phyloP scores from a whole-genome alignment of 2,329 filamentous ascomycete species.

The Fonsecaea erecta region DNA sequence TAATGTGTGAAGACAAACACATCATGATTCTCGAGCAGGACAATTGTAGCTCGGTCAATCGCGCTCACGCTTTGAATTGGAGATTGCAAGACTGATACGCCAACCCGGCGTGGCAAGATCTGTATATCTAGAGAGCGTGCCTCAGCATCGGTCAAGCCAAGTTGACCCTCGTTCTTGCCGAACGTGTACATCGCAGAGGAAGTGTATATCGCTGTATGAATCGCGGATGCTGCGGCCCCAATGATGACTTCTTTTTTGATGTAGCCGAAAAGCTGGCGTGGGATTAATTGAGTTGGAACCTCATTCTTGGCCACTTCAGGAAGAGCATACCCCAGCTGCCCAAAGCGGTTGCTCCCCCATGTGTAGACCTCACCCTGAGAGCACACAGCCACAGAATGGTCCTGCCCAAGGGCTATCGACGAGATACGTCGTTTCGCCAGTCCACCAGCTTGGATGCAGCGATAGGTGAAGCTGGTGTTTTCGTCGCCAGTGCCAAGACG shows the following conservation, averaged over 20 bases:
- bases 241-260: constrained; percentile 83
- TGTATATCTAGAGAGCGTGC: constrained; percentile 89
- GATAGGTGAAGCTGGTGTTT: constrained; percentile 83
- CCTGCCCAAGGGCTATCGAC: constrained; percentile 84
- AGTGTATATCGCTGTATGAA: constrained; percentile 91
- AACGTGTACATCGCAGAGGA: constrained; percentile 83
- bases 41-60: constrained; percentile 86
- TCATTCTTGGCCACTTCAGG: constrained; percentile 70
- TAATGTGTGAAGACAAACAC: constrained; percentile 96
- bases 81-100: constrained; percentile 76
- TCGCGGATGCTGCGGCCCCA: constrained; percentile 83
- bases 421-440: constrained; percentile 74
- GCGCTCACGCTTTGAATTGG: constrained; percentile 79
- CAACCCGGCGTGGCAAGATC: constrained; percentile 79
- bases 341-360: constrained; percentile 87
- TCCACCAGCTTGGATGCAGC: constrained; percentile 75
- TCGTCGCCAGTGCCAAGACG: constrained; percentile 89
- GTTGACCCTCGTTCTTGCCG: constrained; percentile 91
- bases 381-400: constrained; percentile 85
- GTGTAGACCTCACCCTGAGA: constrained; percentile 89
- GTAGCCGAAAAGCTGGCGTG: constrained; percentile 87
- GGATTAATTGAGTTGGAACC: constrained; percentile 78
- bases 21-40: constrained; percentile 82
- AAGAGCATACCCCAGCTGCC: constrained; percentile 83
- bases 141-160: constrained; percentile 93